A percentile compares a stretch with the other conserved stretches of the same genome.
These are phyloP conservation scores for Bipolaris cookei DNA, from an alignment of 2,329 filamentous ascomycete species.

Conservation along the genomic window DNA sequence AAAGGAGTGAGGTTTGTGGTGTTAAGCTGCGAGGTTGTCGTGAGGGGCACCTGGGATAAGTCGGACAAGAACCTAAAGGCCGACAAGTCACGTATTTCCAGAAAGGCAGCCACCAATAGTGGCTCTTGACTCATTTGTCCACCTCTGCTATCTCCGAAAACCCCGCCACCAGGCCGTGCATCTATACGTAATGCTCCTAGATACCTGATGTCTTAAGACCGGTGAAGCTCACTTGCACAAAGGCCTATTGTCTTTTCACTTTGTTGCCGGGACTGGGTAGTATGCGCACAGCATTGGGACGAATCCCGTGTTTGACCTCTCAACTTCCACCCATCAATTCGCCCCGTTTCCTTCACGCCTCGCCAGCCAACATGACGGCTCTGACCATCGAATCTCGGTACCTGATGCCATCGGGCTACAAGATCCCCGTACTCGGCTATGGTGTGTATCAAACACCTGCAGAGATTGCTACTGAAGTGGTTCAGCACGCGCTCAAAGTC, in stretches of 20 bases:
- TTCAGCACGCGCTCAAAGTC: slow-evolving; percentile 62
- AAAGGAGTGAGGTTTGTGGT: not conserved
- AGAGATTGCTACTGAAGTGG: slow-evolving; percentile 63
- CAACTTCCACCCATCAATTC: slow-evolving; percentile 15
- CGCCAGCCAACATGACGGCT: slow-evolving; percentile 49
- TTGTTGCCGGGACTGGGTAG: not conserved
- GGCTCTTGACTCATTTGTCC: not conserved
- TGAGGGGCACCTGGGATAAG: not conserved
- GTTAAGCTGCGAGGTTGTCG: not conserved
- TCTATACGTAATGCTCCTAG: not conserved
- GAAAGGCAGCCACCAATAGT: not conserved
- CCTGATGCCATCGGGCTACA: slow-evolving; percentile 64
- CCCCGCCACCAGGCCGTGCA: not conserved
- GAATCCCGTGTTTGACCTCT: slow-evolving; percentile 19
- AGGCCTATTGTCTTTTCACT: not conserved
- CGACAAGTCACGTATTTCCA: not conserved
- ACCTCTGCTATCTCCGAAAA: slow-evolving; percentile 4
- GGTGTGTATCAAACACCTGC: slow-evolving; percentile 60
- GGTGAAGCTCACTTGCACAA: not conserved
- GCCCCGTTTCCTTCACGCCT: slow-evolving; percentile 29
- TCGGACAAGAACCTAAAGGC: not conserved
- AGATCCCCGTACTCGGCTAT: slow-evolving; percentile 66
- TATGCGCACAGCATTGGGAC: slow-evolving; percentile 19
- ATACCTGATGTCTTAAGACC: not conserved
- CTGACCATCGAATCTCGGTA: slow-evolving; percentile 57